Base-by-base conservation (phyloP, 768 basidiomycete genomes). In the Leccinum barrowsii region DNA sequence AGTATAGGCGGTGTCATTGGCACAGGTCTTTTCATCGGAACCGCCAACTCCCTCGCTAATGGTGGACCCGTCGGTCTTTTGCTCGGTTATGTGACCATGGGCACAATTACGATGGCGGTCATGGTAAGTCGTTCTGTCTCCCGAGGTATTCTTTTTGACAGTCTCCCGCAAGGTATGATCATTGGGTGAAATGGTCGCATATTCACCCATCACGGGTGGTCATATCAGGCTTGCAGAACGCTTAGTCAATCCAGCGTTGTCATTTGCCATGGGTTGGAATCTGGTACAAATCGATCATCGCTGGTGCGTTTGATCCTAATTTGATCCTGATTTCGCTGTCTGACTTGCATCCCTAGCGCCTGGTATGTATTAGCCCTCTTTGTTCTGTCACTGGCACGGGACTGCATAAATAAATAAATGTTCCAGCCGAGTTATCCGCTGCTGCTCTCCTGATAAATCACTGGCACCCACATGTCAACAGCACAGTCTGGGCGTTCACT, bases 171-270 rank as follows among this genome's bases (percentile, higher is more conserved):
- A 24, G 24, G 24, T 24, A 24, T 22, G 88, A 58, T 85, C 85
- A 2, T 75, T 90, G 40, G 81, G 81, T 5, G 73, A 73, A 60
- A 72, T 72, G 90, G 67, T 92, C 50, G 83, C 90, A 0, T 92
- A 79, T 70, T 78, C 92, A 5, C 91, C 91, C 0, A 78, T 93
- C 52, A 78, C 24, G 24, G 24, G 24, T 24, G 24, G 24, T 24
- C 24, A 24, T 24, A 24, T 24, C 24, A 24, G 24, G 58, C 74
- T 93, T 13, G 85, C 91, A 0, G 90, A 87, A 68, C 87, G 91
- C 34, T 94, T 92, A 65, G 86, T 93, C 6, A 83, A 90, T 59
- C 86, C 84, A 13, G 86, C 89, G 2, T 75, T 90, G 59, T 87
- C 89, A 22, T 75, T 76, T 48, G 66, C 78, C 7, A 76, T 79